Percentiles rank a stretch among this genome's conserved stretches.
phyloP scores from a whole-genome alignment of 2,329 filamentous ascomycete species.

The Cercospora sp. region DNA sequence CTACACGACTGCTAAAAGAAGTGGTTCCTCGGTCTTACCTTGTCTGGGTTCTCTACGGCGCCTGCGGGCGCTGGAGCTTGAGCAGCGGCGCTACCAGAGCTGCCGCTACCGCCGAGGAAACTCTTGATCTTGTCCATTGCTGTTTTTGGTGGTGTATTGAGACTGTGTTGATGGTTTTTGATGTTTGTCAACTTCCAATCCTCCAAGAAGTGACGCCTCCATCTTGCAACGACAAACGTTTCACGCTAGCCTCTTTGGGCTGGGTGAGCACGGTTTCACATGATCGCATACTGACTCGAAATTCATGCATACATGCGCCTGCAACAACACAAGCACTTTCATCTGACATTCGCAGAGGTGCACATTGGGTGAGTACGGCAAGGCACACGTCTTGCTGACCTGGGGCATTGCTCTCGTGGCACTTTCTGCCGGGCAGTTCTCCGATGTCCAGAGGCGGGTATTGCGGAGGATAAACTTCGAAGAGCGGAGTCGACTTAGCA shows the following conservation, averaged over 20 bases:
- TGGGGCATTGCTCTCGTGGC: not conserved
- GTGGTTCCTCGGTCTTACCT: not conserved
- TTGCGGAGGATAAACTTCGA: not conserved
- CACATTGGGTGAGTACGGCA: not conserved
- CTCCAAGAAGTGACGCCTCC: not conserved
- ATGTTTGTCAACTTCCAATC: not conserved
- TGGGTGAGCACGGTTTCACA: not conserved
- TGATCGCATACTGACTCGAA: not conserved
- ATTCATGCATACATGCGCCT: not conserved
- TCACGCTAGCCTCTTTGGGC: constrained; percentile 5
- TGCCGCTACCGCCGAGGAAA: constrained; percentile 25
- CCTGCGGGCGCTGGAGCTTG: constrained; percentile 13
- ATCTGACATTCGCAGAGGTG: not conserved
- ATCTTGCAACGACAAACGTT: not conserved
- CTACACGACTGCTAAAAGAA: not conserved
- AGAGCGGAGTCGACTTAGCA: not conserved
- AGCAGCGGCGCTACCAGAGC: constrained; percentile 13
- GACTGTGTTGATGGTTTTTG: not conserved
- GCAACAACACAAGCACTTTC: not conserved
- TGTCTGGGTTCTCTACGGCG: constrained; percentile 13
- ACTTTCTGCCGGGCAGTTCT: not conserved
- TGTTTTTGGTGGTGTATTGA: not conserved
- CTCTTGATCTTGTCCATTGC: constrained; percentile 31
- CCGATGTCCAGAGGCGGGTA: constrained; percentile 1
- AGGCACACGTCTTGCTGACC: not conserved